phyloP scores from a whole-genome alignment of 148 eudicot species.

The Diospyros kaki region DNA sequence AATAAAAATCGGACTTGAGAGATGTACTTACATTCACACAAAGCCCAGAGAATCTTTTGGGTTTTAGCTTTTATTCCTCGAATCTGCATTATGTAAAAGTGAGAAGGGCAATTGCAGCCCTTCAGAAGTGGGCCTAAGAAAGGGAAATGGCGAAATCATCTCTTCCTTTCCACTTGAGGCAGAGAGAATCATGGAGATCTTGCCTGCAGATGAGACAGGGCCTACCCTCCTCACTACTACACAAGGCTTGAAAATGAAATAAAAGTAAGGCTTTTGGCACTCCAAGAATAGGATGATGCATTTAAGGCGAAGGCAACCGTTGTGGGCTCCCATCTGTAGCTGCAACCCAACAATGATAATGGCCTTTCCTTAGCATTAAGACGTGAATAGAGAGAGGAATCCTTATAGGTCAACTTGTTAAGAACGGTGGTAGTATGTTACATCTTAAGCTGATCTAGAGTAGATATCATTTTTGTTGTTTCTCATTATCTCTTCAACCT shows the following conservation, averaged over 20 bases:
- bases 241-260: conserved; percentile 30
- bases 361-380: conserved; percentile 11
- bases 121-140: conserved; percentile 25
- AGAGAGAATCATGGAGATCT: conserved; percentile 32
- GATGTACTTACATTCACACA: conserved; percentile 10
- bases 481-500: no score
- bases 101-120: conserved; percentile 16
- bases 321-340: conserved; percentile 17
- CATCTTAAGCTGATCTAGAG: no score
- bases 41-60: conserved; percentile 24
- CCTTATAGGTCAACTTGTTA: background rate
- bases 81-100: conserved; percentile 1
- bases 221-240: conserved; percentile 17
- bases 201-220: conserved; percentile 23
- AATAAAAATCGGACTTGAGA: conserved; percentile 13
- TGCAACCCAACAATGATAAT: conserved; percentile 13
- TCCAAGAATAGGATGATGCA: conserved; percentile 8
- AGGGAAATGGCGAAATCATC: conserved; percentile 14
- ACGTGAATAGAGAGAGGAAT: conserved; percentile 7
- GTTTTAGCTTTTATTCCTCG: conserved; percentile 10
- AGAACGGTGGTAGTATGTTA: background rate
- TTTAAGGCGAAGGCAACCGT: conserved; percentile 9
- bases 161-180: conserved; percentile 28
- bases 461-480: no score
- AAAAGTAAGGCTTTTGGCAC: conserved; percentile 9